Conservation (phyloP, 305 asterid species). For the Caryopteris hybrid region DNA sequence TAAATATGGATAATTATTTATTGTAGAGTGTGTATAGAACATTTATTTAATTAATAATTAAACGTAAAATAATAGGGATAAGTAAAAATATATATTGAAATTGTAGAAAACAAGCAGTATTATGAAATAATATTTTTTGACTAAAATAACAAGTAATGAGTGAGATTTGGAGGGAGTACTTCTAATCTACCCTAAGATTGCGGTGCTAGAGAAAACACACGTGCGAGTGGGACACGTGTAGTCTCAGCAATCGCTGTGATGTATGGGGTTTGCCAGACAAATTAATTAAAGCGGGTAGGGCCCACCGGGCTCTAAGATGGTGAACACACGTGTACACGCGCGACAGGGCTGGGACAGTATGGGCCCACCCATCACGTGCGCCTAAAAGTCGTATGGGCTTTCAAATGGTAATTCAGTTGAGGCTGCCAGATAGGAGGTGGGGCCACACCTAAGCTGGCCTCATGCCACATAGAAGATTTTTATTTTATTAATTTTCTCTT, state of each 20-base stretch:
- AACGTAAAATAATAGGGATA: too few species aligned
- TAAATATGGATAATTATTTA: too few species aligned
- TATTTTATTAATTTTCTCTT: neutral
- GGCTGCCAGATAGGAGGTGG: constrained; percentile 28
- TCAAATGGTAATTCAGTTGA: constrained; percentile 24
- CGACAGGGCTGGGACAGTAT: constrained; percentile 26
- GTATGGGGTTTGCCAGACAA: constrained; percentile 12
- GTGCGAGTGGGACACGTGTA: constrained; percentile 30
- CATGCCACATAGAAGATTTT: neutral
- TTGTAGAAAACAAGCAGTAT: too few species aligned
- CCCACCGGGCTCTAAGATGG: constrained; percentile 3
- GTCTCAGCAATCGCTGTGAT: neutral
- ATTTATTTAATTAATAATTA: too few species aligned
- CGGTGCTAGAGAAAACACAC: constrained; percentile 19
- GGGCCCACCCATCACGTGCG: constrained; percentile 61
- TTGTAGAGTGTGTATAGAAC: too few species aligned
- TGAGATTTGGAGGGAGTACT: too few species aligned
- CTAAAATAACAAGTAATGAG: too few species aligned
- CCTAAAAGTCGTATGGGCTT: constrained; percentile 30
- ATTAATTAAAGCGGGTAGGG: constrained; percentile 9
- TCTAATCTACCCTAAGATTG: neutral
- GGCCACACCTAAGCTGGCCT: constrained; percentile 14
- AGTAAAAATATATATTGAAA: too few species aligned
- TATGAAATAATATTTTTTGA: too few species aligned
- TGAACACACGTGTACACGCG: constrained; percentile 63